Percentiles rank a stretch among this genome's conserved stretches.
These are phyloP conservation scores for Nymphaea thermarum DNA, from an alignment of 164 flowering plant genomes.

Conservation along the genomic window DNA sequence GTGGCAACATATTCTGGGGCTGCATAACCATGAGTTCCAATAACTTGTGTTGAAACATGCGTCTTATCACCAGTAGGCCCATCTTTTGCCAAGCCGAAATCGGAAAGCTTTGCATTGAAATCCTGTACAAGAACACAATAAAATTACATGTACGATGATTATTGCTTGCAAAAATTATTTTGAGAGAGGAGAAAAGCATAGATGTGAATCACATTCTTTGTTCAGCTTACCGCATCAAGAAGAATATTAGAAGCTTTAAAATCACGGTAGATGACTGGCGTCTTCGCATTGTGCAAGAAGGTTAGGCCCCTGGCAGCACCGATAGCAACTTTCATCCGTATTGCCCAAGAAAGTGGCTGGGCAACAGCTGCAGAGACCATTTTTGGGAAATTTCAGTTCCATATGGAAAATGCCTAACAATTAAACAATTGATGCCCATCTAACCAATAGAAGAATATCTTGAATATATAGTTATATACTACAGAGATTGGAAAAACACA, in stretches of 20 bases:
- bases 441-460: background rate
- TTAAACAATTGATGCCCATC: background rate
- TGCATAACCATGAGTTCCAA: slow-evolving; percentile 94
- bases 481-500: background rate
- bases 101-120: slow-evolving; percentile 75
- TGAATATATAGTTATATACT: background rate
- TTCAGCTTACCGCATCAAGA: slow-evolving; percentile 56
- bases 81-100: slow-evolving; percentile 91
- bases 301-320: slow-evolving; percentile 85
- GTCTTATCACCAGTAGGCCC: slow-evolving; percentile 90
- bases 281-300: slow-evolving; percentile 68
- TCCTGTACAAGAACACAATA: slow-evolving; percentile 37
- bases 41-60: slow-evolving; percentile 87
- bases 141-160: background rate
- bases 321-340: slow-evolving; percentile 76
- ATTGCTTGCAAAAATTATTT: background rate
- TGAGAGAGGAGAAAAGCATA: background rate
- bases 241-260: slow-evolving; percentile 85
- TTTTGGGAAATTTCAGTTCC: background rate
- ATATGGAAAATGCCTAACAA: background rate
- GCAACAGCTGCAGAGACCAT: slow-evolving; percentile 45
- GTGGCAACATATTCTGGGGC: slow-evolving; percentile 93
- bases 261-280: slow-evolving; percentile 81
- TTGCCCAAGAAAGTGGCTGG: slow-evolving; percentile 79
- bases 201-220: background rate